A percentile compares a stretch with the other conserved stretches of the same genome.
Conservation (phyloP, 2,329 filamentous ascomycete genomes). For the Xylaria sp. region DNA sequence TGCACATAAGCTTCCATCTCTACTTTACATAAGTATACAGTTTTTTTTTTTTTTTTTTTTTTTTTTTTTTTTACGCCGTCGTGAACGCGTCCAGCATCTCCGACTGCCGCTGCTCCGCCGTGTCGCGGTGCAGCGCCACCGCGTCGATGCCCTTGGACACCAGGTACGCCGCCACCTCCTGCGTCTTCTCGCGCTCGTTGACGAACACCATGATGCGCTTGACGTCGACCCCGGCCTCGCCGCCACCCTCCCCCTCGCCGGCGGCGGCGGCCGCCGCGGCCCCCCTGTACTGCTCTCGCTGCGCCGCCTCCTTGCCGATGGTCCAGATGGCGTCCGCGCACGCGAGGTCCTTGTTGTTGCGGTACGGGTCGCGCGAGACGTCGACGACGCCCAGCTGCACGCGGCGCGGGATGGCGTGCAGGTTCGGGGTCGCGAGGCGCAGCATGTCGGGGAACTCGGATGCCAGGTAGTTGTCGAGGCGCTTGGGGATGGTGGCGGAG, state of each 20-base stretch:
- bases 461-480: slow-evolving; percentile 82
- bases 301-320: slow-evolving; percentile 75
- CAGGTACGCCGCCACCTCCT: slow-evolving; percentile 79
- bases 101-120: slow-evolving; percentile 73
- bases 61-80: slow-evolving; percentile 25
- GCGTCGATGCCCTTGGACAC: slow-evolving; percentile 86
- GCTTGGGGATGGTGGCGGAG: slow-evolving; percentile 92
- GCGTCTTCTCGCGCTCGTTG: slow-evolving; percentile 89
- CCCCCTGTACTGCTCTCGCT: slow-evolving; percentile 58
- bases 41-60: too few species aligned
- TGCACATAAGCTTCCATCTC: neutral
- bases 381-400: slow-evolving; percentile 94
- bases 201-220: slow-evolving; percentile 95
- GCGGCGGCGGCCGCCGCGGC: slow-evolving; percentile 64
- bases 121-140: slow-evolving; percentile 82
- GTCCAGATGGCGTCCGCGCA: slow-evolving; percentile 95
- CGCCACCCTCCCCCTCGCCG: slow-evolving; percentile 58
- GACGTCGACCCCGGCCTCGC: slow-evolving; percentile 62
- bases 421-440: slow-evolving; percentile 89
- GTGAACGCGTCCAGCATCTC: slow-evolving; percentile 81
- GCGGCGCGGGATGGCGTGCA: slow-evolving; percentile 92
- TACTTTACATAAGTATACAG: slow-evolving; percentile 15
- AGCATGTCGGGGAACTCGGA: slow-evolving; percentile 80
- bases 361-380: slow-evolving; percentile 88
- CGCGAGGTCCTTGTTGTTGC: slow-evolving; percentile 87